phyloP scores from a whole-genome alignment of 2,329 filamentous ascomycete genomes.

The Geosmithia flava region DNA sequence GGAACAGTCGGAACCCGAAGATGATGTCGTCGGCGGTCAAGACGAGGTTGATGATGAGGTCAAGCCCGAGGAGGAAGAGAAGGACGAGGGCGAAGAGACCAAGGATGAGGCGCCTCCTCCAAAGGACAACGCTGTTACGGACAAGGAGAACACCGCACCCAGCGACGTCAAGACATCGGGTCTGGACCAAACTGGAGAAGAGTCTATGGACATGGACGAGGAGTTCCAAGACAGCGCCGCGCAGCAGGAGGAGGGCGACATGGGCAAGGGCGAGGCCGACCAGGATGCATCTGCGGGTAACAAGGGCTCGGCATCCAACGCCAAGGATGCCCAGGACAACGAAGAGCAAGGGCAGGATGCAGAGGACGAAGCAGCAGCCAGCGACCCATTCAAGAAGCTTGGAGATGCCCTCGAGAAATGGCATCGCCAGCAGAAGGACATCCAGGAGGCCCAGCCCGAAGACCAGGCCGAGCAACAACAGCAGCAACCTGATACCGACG shows the following conservation, averaged over 20 bases:
- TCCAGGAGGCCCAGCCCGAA: conserved; percentile 42
- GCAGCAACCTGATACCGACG: conserved; percentile 40
- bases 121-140: conserved; percentile 35
- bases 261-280: conserved; percentile 52
- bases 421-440: conserved; percentile 81
- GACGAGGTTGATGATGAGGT: conserved; percentile 30
- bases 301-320: conserved; percentile 40
- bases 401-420: conserved; percentile 87
- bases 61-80: conserved; percentile 36
- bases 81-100: conserved; percentile 41
- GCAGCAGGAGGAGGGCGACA: conserved; percentile 53
- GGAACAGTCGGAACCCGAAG: conserved; percentile 37
- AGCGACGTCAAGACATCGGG: conserved; percentile 53
- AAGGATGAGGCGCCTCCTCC: conserved; percentile 24
- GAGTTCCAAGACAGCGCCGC: conserved; percentile 46
- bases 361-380: conserved; percentile 31
- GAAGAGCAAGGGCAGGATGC: conserved; percentile 30
- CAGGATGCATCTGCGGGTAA: conserved; percentile 51
- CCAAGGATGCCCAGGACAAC: conserved; percentile 1
- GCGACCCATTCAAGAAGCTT: conserved; percentile 82
- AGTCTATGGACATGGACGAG: conserved; percentile 45
- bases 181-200: conserved; percentile 51
- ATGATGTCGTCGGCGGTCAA: conserved; percentile 33
- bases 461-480: conserved; percentile 37
- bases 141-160: conserved; percentile 49